A percentile compares a stretch with the other conserved stretches of the same genome.
These are phyloP conservation scores for Clitopilus hobsonii DNA, from an alignment of 768 basidiomycete species.

Conservation along the genomic window DNA sequence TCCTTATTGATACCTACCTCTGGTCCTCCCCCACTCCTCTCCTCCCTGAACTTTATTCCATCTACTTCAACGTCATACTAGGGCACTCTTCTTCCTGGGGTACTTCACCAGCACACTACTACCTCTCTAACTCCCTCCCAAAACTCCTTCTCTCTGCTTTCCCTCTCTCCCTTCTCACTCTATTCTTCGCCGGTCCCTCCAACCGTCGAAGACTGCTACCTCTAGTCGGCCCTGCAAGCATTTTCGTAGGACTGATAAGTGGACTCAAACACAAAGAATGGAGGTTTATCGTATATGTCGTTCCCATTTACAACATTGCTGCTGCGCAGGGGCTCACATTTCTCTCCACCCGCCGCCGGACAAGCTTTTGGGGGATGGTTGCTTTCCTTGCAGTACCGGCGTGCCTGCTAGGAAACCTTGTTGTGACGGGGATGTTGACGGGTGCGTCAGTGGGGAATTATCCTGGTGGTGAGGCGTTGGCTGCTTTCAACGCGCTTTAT, in stretches of 20 bases:
- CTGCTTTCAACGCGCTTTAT: constrained; percentile 55
- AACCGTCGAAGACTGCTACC: no score
- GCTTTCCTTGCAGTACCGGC: constrained; percentile 36
- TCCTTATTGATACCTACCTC: constrained; percentile 78
- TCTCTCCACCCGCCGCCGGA: constrained; percentile 54
- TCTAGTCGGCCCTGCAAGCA: no score
- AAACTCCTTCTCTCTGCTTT: constrained; percentile 57
- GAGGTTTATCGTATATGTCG: constrained; percentile 88
- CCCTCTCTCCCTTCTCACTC: constrained; percentile 36
- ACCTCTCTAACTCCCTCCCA: constrained; percentile 75
- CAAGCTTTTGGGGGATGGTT: constrained; percentile 39
- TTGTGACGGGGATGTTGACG: constrained; percentile 48
- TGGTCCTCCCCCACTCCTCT: constrained; percentile 58
- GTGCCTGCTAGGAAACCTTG: constrained; percentile 48
- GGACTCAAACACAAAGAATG: constrained; percentile 91
- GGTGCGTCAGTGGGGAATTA: constrained; percentile 73
- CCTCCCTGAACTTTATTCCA: constrained; percentile 82
- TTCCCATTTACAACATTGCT: constrained; percentile 77
- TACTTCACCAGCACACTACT: constrained; percentile 59
- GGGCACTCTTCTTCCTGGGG: constrained; percentile 94
- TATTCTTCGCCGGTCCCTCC: constrained; percentile 43
- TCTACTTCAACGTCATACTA: constrained; percentile 83
- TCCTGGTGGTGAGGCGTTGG: constrained; percentile 79
- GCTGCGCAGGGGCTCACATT: constrained; percentile 62
- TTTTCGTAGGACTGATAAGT: constrained; percentile 64